Evolutionary conservation across 176 grass and related monocot genomes (phyloP).

Genomic region (Oryza nivara): DNA sequence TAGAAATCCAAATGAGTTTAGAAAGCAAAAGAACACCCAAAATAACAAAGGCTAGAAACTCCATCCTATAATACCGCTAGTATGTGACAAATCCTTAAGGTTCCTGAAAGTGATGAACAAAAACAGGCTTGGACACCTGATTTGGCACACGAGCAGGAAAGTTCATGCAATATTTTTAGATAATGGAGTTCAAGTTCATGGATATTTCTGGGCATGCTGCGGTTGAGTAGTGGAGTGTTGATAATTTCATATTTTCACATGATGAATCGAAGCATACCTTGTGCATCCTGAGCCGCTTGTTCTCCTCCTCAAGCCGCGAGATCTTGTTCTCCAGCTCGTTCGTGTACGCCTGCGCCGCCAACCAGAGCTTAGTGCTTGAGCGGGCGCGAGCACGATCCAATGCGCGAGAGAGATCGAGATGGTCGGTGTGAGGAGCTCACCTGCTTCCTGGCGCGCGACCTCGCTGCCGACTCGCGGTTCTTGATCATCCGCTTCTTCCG

Average conservation of each 20-base stretch:
- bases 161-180: neutral
- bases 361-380: neutral
- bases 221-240: neutral
- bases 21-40: neutral
- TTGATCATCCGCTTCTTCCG: conserved; percentile 98
- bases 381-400: neutral
- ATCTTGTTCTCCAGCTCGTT: conserved; percentile 94
- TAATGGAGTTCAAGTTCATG: neutral
- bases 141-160: neutral
- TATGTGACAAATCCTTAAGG: neutral
- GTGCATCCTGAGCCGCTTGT: conserved; percentile 54
- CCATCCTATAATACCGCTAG: neutral
- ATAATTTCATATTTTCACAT: neutral
- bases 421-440: conserved; percentile 26
- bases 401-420: neutral
- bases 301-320: conserved; percentile 75
- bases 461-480: conserved; percentile 89
- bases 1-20: neutral
- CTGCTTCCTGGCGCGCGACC: conserved; percentile 90
- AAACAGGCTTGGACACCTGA: neutral
- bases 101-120: neutral
- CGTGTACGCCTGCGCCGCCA: conserved; percentile 72
- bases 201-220: neutral
- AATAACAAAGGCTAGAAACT: neutral
- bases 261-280: conserved; percentile 41